These are phyloP conservation scores for Salicornia ramosissima DNA, from an alignment of 148 eudicot genomes.

Conservation along the genomic window DNA sequence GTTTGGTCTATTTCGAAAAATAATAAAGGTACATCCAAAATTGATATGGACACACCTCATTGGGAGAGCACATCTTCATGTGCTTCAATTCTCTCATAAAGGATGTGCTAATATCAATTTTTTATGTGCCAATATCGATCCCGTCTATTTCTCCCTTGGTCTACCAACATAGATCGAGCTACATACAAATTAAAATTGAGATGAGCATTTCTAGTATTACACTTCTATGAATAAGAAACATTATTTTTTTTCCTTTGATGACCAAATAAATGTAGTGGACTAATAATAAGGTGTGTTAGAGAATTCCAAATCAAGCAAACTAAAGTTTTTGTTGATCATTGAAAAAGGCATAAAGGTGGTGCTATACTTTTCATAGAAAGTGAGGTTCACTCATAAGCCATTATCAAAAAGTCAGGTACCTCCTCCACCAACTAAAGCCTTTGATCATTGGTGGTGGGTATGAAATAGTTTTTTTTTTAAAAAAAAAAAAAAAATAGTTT, in stretches of 20 bases:
- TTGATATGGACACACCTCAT: no score
- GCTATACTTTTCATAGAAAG: constrained; percentile 27
- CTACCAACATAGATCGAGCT: constrained; percentile 27
- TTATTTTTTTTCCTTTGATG: neutral
- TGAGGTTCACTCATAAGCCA: constrained; percentile 22
- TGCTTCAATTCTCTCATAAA: no score
- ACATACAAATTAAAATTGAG: constrained; percentile 4
- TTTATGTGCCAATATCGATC: no score
- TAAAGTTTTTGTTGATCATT: no score
- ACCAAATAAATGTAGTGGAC: constrained; percentile 23
- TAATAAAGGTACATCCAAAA: no score
- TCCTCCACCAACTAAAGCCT: constrained; percentile 29
- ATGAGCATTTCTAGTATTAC: no score
- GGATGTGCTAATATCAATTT: no score
- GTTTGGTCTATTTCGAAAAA: constrained; percentile 24
- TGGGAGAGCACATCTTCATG: no score
- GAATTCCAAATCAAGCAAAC: constrained; percentile 14
- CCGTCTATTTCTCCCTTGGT: neutral
- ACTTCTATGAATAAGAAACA: neutral
- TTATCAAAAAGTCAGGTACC: constrained; percentile 4
- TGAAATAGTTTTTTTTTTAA: no score
- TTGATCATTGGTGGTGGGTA: neutral
- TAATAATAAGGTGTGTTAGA: neutral
- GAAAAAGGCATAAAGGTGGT: neutral
- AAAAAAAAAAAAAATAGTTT: no score